Percentiles rank a stretch among this genome's conserved stretches.
Evolutionary conservation across 176 grass and related monocot species (phyloP).

Genomic region (Pontederia paniculata): DNA sequence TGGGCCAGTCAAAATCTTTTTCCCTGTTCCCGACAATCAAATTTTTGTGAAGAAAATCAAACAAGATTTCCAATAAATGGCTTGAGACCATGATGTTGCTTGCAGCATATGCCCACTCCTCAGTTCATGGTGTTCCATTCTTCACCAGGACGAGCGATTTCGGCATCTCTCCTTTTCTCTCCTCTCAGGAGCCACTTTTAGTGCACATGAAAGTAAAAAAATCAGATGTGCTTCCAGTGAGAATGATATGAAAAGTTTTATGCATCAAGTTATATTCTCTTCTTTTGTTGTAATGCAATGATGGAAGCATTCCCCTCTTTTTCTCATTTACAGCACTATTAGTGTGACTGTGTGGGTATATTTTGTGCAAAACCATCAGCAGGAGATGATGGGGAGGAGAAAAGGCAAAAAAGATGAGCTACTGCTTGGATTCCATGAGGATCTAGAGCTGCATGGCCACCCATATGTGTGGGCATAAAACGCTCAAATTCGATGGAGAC

Average conservation of each 20-base stretch:
- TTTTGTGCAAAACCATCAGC: not conserved
- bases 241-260: conserved; percentile 15
- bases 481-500: conserved; percentile 14
- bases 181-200: not conserved
- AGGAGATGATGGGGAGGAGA: conserved; percentile 16
- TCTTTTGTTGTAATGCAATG: conserved; percentile 10
- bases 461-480: conserved; percentile 17
- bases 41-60: no score
- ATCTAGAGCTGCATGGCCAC: conserved; percentile 16
- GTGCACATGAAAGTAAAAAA: no score
- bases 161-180: not conserved
- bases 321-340: conserved; percentile 9
- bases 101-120: no score
- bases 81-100: no score
- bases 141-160: not conserved
- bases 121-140: not conserved
- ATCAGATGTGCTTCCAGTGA: no score
- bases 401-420: not conserved
- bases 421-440: conserved; percentile 21
- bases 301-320: conserved; percentile 14
- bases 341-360: not conserved
- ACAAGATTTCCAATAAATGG: no score
- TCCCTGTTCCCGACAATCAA: no score
- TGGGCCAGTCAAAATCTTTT: not conserved
- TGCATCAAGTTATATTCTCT: conserved; percentile 18